A percentile compares a stretch with the other conserved stretches of the same genome.
phyloP scores from a whole-genome alignment of 495 filamentous ascomycete species.

The Aspergillus ellipticus region DNA sequence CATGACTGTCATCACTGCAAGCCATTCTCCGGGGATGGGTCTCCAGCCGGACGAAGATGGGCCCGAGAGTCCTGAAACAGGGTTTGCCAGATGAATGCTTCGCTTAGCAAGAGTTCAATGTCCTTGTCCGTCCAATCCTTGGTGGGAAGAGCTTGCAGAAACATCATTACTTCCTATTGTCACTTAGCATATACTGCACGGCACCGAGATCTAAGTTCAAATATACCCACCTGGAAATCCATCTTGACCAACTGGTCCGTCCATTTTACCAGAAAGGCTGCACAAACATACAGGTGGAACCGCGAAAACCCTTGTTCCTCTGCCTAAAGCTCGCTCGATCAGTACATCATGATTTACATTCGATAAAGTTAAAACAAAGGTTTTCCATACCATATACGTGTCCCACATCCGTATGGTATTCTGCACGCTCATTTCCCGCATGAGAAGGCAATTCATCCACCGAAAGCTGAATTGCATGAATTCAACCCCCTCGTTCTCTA shows the following conservation, averaged over 20 bases:
- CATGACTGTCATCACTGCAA: conserved; percentile 41
- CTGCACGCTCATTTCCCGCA: conserved; percentile 93
- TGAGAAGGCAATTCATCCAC: conserved; percentile 99
- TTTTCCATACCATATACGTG: conserved; percentile 78
- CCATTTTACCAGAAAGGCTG: conserved; percentile 99
- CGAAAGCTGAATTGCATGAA: conserved; percentile 99
- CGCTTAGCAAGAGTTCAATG: conserved; percentile 89
- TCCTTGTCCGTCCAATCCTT: conserved; percentile 96
- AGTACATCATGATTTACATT: conserved; percentile 12
- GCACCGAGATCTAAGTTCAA: not conserved
- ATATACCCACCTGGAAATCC: conserved; percentile 69
- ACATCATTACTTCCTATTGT: conserved; percentile 94
- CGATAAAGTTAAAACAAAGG: not conserved
- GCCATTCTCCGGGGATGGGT: conserved; percentile 37
- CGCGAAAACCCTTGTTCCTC: conserved; percentile 98
- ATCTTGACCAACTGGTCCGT: conserved; percentile 90
- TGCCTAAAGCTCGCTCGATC: conserved; percentile 52
- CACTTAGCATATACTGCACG: conserved; percentile 9
- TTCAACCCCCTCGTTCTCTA: conserved; percentile 86
- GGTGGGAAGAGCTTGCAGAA: conserved; percentile 92
- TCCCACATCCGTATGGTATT: conserved; percentile 99
- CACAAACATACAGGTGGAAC: conserved; percentile 97
- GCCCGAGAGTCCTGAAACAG: conserved; percentile 85
- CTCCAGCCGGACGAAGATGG: conserved; percentile 61
- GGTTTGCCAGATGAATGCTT: conserved; percentile 95